Evolutionary conservation across 2,329 filamentous ascomycete species (phyloP), one percentile per base, ranked within the genome.

Genomic region (Apiospora saccharicola): DNA sequence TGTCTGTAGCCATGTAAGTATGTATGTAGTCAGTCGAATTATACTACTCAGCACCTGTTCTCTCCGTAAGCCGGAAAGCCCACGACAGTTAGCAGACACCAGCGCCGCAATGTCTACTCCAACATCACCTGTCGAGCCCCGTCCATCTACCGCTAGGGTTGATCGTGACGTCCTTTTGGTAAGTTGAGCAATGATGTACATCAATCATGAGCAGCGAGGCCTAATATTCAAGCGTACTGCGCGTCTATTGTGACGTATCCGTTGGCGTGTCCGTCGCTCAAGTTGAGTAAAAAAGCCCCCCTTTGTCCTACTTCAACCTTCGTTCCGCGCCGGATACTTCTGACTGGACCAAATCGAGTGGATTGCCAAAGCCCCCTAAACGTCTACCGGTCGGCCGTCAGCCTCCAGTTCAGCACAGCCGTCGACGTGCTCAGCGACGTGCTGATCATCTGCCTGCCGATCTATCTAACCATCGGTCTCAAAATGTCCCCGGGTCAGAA

Each of bases 371-470:
- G 68, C 67, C 74, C 74, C 13, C 67, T 68, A 14, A 61, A 64
- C n/a, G 74, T 34, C 24, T 41, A 68, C n/a, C 34, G 49, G 6
- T 69, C 72, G 1, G 43, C 75, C 13, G 41, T 75, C 22, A 74
- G 72, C 43, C 70, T 77, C 22, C 68, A 72, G 2, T 71, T 74
- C 70, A 75, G 71, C 71, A 77, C 76, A 6, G 67, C 71, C 34
- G 68, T 78, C 14, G 76, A 77, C 71, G 74, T 78, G 68, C 14
- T 74, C 22, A 74, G 76, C 5, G 74, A 77, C 64, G 26, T 75
- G 24, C 37, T 75, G 30, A 73, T 76, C 70, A 74, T 72, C 67
- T 46, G 69, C 13, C 71, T 74, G 2, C 73, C 71, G 0, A 73
- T 73, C 47, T 68, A 67, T 7, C 68, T 75, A 13, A 64, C 73